Evolutionary conservation across 768 basidiomycete species (phyloP), one percentile per base, ranked within the genome.

Genomic region (Boletus rufocinnamomeus): DNA sequence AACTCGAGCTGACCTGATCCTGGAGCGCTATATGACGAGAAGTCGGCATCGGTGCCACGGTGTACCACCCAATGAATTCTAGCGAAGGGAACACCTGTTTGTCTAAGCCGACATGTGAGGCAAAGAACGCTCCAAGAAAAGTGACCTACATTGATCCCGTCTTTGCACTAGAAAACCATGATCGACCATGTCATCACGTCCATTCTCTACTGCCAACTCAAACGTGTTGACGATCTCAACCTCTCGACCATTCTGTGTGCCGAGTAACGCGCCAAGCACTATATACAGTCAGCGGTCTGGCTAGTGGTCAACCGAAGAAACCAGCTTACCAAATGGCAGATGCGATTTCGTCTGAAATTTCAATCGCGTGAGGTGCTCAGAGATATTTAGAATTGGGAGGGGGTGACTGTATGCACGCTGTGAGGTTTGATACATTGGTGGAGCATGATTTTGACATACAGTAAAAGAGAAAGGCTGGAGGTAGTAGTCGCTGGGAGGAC

Each of bases 1-100:
- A 45, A 13, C 21, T 9, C 40, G 40, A 44, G 44, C 74, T 17
- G 58, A 87, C 95, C 79, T 97, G 93, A 70, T 91, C 87, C 70
- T 98, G 93, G 19, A 98, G 80, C 2, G 83, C 79, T 46, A 93
- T 86, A 67, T 98, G 94, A 21, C 77, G 78, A n/a, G 82, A 67
- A 1, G 87, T 87, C 0, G 93, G 93, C 13, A 79, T 76, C n/a
- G 81, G 71, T 17, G 93, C 88, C 45, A 95, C 87, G 0, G 91
- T 91, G 74, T 99, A 99, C 97, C 97, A 99, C 9, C 97, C 97
- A 51, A 99, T 91, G 69, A 99, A 88, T 69, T 98, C 97, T 35
- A 98, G 81, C 1, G 95, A 94, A 13, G 97, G 97, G 73, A 99
- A 98, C 23, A 98, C 96, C 75, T 97, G 95, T 74, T 96, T 96